Evolutionary conservation across 2,329 filamentous ascomycete species (phyloP), one percentile per base, ranked within the genome.

Genomic region (Westerdykella aurantiaca): DNA sequence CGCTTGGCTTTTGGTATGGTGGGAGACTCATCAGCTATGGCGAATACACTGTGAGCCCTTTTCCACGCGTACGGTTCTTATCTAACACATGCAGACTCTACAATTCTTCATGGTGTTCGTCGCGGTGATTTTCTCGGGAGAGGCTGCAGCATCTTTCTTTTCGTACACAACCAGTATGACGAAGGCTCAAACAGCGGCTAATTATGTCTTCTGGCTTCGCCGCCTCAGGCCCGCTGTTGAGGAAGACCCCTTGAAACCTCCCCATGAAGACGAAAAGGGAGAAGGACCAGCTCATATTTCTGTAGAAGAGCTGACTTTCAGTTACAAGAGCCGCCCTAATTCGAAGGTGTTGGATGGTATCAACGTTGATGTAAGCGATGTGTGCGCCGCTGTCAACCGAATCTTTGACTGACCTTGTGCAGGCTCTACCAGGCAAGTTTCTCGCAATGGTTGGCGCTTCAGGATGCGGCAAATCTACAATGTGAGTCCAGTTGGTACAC

Each of bases 141-240:
- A 96, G 67, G 93, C 89, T 4, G 91, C 91, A 1, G 91, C 91
- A 6, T 85, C 83, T 0, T 85, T 97, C 56, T 97, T 97, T 71
- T 87, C 85, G 0, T 96, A 96, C 60, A 88, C 91, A 0, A 90
- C 91, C 0, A 91, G 96, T 57, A 94, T 97, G 86, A 88, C 89
- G 53, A 97, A 97, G 70, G 90, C 93, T 0, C 75, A 95, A n/a
- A 85, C 89, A 45, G 87, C 91, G 1, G 88, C 90, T 3, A 73
- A 75, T 46, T 73, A 73, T 46, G 57, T 74, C 9, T 66, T 73
- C 23, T 69, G 69, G 67, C 58, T 75, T 3, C 62, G 69, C 2
- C 61, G 63, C 5, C 45, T 68, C 21, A 58, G 60, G 13, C 59
- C 69, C 2, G 61, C 57, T 21, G 67, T 72, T 21, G 49, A 60